phyloP scores from a whole-genome alignment of 1,284 basidiomycete species.

The Phellinidium pouzarii region DNA sequence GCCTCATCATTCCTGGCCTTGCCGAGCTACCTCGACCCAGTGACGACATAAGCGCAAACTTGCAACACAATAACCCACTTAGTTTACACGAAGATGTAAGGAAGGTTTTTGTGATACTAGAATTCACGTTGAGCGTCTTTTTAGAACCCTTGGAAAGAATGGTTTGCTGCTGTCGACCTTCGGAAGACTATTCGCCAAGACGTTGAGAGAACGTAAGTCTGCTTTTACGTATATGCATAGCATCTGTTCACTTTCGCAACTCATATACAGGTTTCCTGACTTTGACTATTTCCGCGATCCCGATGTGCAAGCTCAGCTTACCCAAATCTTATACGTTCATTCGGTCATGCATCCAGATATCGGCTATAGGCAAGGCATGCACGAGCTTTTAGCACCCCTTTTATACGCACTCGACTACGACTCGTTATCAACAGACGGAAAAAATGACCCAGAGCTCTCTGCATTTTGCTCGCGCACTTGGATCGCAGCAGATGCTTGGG shows the following conservation, averaged over 20 bases:
- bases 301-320: constrained; percentile 71
- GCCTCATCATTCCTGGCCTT: constrained; percentile 49
- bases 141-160: constrained; percentile 88
- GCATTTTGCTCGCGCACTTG: constrained; percentile 63
- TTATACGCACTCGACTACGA: constrained; percentile 81
- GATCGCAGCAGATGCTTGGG: constrained; percentile 81
- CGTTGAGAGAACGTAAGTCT: constrained; percentile 80
- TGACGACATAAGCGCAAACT: constrained; percentile 34
- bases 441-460: constrained; percentile 31
- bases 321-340: constrained; percentile 81
- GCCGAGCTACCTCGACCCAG: constrained; percentile 32
- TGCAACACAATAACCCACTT: constrained; percentile 79
- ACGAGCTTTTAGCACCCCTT: constrained; percentile 84
- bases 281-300: constrained; percentile 77
- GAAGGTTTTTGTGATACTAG: constrained; percentile 12
- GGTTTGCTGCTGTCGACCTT: constrained; percentile 84
- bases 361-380: constrained; percentile 94
- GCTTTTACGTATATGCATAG: constrained; percentile 5
- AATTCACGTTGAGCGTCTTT: constrained; percentile 11
- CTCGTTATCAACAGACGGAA: constrained; percentile 39
- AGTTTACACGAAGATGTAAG: constrained; percentile 75
- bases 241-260: constrained; percentile 4
- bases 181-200: constrained; percentile 85
- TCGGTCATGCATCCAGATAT: constrained; percentile 70
- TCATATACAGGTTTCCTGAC: constrained; percentile 73